phyloP scores from a whole-genome alignment of 169 alveolate genomes.

The Eimeria praecox region DNA sequence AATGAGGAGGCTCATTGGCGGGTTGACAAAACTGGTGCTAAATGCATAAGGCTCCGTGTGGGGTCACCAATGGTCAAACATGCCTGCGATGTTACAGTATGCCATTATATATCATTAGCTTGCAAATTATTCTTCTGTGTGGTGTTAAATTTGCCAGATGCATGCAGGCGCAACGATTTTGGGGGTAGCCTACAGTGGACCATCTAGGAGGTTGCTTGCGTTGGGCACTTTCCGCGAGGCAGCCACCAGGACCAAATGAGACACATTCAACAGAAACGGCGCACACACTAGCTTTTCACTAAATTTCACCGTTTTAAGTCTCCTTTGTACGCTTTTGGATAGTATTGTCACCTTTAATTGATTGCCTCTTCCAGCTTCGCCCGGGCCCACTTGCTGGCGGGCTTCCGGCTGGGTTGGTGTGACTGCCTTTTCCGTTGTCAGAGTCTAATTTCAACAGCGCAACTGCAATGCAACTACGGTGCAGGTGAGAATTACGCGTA shows the following conservation, averaged over 20 bases:
- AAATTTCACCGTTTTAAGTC: neutral
- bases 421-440: neutral
- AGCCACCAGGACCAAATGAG: neutral
- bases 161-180: slow-evolving; percentile 8
- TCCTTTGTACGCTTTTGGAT: neutral
- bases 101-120: neutral
- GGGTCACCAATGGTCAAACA: slow-evolving; percentile 33
- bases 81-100: too few species aligned
- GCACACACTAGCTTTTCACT: slow-evolving; percentile 1
- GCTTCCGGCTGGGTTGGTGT: neutral
- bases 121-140: neutral
- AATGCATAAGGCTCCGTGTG: neutral
- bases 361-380: neutral
- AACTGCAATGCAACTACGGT: neutral
- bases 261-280: neutral
- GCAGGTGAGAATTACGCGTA: neutral
- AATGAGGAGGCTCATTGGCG: neutral
- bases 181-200: neutral
- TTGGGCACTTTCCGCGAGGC: slow-evolving; percentile 1
- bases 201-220: neutral
- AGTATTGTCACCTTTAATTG: neutral
- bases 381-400: neutral
- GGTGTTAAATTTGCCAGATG: neutral
- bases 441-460: neutral
- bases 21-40: neutral